Evolutionary conservation across 2,329 filamentous ascomycete genomes (phyloP).

Genomic region (Ascocoryne sarcoides): DNA sequence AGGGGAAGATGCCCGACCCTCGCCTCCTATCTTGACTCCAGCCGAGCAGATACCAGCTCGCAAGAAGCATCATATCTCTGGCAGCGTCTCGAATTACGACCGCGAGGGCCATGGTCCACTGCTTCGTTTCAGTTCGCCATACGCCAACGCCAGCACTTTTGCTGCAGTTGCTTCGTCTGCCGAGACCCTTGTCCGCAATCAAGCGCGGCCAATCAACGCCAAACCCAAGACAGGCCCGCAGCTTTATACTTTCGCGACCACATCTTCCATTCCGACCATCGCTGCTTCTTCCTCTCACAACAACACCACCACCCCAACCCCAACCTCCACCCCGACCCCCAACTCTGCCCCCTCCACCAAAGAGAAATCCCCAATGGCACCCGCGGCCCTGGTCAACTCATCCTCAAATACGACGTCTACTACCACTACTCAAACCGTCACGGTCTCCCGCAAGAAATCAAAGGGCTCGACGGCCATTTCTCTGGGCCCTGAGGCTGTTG

Average conservation of each 20-base stretch:
- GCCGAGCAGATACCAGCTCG: too few species aligned
- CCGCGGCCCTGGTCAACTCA: slow-evolving; percentile 10
- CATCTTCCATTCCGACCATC: slow-evolving; percentile 8
- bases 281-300: slow-evolving; percentile 8
- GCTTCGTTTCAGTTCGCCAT: slow-evolving; percentile 14
- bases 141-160: slow-evolving; percentile 20
- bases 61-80: too few species aligned
- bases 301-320: too few species aligned
- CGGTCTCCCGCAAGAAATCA: too few species aligned
- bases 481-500: too few species aligned
- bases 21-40: too few species aligned
- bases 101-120: too few species aligned
- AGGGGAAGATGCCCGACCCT: slow-evolving; percentile 10
- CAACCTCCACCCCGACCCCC: not conserved
- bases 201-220: slow-evolving; percentile 20
- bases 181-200: slow-evolving; percentile 20
- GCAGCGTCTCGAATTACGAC: too few species aligned
- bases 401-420: slow-evolving; percentile 8
- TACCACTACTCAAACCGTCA: too few species aligned
- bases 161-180: slow-evolving; percentile 16
- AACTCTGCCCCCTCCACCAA: slow-evolving; percentile 9
- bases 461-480: too few species aligned
- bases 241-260: slow-evolving; percentile 7
- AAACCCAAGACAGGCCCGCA: slow-evolving; percentile 19
- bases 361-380: slow-evolving; percentile 10